phyloP scores from a whole-genome alignment of 441 rosid species.

The Breynia disticha region DNA sequence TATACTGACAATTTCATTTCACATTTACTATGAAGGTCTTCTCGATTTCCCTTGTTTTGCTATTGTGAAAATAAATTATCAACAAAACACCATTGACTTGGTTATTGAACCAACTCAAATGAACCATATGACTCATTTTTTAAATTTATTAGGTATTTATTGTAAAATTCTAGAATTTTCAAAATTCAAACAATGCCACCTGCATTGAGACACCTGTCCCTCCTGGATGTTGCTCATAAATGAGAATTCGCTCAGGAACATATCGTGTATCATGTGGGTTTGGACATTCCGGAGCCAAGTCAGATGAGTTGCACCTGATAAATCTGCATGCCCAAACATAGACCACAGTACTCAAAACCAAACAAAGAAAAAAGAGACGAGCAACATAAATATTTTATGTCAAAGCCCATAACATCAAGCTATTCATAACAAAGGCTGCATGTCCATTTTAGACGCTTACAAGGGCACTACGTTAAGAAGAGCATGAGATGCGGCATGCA shows the following conservation, averaged over 20 bases:
- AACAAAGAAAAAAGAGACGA: background rate
- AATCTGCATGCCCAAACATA: slow-evolving; percentile 36
- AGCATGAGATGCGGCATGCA: slow-evolving; percentile 96
- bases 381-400: background rate
- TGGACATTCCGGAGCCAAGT: slow-evolving; percentile 94
- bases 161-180: too few species aligned
- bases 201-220: slow-evolving; percentile 84
- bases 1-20: too few species aligned
- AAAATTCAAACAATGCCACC: slow-evolving; percentile 22
- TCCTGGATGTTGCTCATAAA: slow-evolving; percentile 88
- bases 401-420: background rate
- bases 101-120: too few species aligned
- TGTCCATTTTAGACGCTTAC: slow-evolving; percentile 29
- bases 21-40: too few species aligned
- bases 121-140: too few species aligned
- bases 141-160: too few species aligned
- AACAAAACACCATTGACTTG: too few species aligned
- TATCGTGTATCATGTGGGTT: slow-evolving; percentile 50
- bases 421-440: background rate
- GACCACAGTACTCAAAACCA: background rate
- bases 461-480: slow-evolving; percentile 70
- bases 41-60: too few species aligned
- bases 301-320: slow-evolving; percentile 71
- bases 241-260: slow-evolving; percentile 63
- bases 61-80: too few species aligned